Percentiles rank a stretch among this genome's conserved stretches.
These are phyloP conservation scores for Exophiala phaeomuriformis DNA, from an alignment of 2,329 filamentous ascomycete genomes.

Conservation along the genomic window DNA sequence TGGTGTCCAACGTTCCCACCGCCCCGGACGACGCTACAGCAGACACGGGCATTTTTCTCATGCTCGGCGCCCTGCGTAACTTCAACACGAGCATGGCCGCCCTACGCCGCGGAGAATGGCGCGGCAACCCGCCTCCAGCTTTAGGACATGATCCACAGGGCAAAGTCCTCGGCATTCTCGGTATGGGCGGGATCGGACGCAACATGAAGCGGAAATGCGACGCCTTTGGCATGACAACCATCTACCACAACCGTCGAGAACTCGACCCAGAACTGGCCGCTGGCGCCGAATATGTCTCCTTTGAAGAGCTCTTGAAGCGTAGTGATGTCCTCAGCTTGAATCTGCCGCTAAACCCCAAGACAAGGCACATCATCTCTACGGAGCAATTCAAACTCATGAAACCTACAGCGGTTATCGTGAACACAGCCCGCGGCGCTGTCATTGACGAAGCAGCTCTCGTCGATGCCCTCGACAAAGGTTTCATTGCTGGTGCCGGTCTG, in stretches of 20 bases:
- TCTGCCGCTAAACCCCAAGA: slow-evolving; percentile 66
- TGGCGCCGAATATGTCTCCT: slow-evolving; percentile 61
- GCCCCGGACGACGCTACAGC: slow-evolving; percentile 78
- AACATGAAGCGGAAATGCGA: slow-evolving; percentile 53
- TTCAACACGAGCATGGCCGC: slow-evolving; percentile 60
- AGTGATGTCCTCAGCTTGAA: slow-evolving; percentile 77
- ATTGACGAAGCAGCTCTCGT: slow-evolving; percentile 77
- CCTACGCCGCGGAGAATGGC: slow-evolving; percentile 62
- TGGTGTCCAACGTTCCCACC: slow-evolving; percentile 73
- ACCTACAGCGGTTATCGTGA: slow-evolving; percentile 66
- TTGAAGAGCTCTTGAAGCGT: slow-evolving; percentile 61
- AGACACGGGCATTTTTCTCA: slow-evolving; percentile 71
- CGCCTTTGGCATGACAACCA: slow-evolving; percentile 29
- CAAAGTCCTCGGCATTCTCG: slow-evolving; percentile 71
- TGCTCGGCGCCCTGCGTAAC: slow-evolving; percentile 70
- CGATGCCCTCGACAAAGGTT: slow-evolving; percentile 60
- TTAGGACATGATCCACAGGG: slow-evolving; percentile 71
- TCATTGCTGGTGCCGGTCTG: slow-evolving; percentile 63
- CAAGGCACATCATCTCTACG: slow-evolving; percentile 66
- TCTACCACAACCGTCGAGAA: slow-evolving; percentile 27
- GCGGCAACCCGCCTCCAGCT: slow-evolving; percentile 48
- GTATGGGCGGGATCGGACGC: slow-evolving; percentile 78
- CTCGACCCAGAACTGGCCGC: slow-evolving; percentile 30
- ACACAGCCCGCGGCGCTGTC: slow-evolving; percentile 74
- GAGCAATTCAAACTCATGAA: slow-evolving; percentile 71